These are phyloP conservation scores for Alternaria incomplexa DNA, from an alignment of 2,329 filamentous ascomycete genomes.

Conservation along the genomic window DNA sequence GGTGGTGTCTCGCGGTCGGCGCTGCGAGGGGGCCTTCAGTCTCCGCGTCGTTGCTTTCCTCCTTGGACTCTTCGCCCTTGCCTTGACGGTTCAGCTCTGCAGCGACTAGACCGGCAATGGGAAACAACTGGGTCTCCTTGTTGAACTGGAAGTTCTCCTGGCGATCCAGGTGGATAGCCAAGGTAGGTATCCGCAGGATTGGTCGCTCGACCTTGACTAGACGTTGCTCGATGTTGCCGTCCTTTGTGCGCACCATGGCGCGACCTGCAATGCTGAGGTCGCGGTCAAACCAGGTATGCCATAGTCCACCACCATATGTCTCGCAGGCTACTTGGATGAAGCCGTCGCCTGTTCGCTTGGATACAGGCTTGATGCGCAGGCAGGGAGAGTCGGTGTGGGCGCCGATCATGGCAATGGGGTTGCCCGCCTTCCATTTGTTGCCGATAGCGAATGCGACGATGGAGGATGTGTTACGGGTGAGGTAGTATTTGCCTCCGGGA, in stretches of 20 bases:
- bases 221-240: conserved; percentile 79
- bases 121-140: conserved; percentile 95
- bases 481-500: conserved; percentile 93
- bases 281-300: conserved; percentile 98
- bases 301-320: conserved; percentile 94
- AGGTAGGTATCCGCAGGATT: conserved; percentile 87
- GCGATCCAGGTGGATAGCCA: conserved; percentile 93
- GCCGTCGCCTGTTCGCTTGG: conserved; percentile 83
- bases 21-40: conserved; percentile 67
- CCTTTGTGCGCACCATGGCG: conserved; percentile 76
- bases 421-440: conserved; percentile 87
- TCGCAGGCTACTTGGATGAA: conserved; percentile 96
- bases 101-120: conserved; percentile 85
- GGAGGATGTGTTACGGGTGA: conserved; percentile 91
- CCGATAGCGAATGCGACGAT: conserved; percentile 93
- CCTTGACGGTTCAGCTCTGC: conserved; percentile 84
- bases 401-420: conserved; percentile 89
- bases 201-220: conserved; percentile 90
- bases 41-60: conserved; percentile 49
- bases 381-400: conserved; percentile 96
- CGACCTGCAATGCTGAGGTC: conserved; percentile 90
- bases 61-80: conserved; percentile 57
- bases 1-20: conserved; percentile 84
- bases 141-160: conserved; percentile 89
- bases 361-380: conserved; percentile 90